Conservation (phyloP, 306 rosid species). For the Citrullus mucosospermus region DNA sequence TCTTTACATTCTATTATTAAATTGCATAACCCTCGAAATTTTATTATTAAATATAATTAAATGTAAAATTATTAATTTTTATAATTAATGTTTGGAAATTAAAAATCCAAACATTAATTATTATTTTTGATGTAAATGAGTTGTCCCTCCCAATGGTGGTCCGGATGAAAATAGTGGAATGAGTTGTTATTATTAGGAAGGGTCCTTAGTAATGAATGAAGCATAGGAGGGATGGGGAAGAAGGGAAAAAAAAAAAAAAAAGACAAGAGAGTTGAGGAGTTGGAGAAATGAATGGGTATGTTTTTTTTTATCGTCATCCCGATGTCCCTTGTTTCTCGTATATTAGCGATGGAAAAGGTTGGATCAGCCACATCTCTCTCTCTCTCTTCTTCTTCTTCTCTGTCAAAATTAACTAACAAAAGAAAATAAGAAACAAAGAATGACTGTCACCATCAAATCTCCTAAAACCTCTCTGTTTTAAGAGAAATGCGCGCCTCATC, state of each 20-base stretch:
- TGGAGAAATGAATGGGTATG: not conserved
- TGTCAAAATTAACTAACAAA: not conserved
- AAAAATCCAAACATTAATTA: too few relatives aligned
- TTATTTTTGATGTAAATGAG: too few relatives aligned
- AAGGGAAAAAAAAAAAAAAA: not conserved
- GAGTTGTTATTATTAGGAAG: too few relatives aligned
- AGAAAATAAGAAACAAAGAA: not conserved
- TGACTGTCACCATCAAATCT: slow-evolving; percentile 3
- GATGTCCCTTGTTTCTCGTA: slow-evolving; percentile 14
- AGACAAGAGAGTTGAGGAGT: not conserved
- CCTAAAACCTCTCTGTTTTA: slow-evolving; percentile 11
- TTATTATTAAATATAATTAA: too few relatives aligned
- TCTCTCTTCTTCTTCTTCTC: not conserved
- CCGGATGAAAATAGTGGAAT: too few relatives aligned
- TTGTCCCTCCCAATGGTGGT: too few relatives aligned
- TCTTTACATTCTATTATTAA: too few relatives aligned
- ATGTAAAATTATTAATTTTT: too few relatives aligned
- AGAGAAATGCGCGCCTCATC: slow-evolving; percentile 22
- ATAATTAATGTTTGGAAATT: too few relatives aligned
- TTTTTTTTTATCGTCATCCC: not conserved
- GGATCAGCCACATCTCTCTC: slow-evolving; percentile 16
- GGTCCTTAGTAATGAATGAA: too few relatives aligned
- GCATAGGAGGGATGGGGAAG: too few relatives aligned
- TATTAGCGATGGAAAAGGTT: slow-evolving; percentile 26
- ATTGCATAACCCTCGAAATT: too few relatives aligned